Percentiles rank a stretch among this genome's conserved stretches.
These are phyloP conservation scores for Melampsora americana DNA, from an alignment of 1,284 basidiomycete genomes.

Conservation along the genomic window DNA sequence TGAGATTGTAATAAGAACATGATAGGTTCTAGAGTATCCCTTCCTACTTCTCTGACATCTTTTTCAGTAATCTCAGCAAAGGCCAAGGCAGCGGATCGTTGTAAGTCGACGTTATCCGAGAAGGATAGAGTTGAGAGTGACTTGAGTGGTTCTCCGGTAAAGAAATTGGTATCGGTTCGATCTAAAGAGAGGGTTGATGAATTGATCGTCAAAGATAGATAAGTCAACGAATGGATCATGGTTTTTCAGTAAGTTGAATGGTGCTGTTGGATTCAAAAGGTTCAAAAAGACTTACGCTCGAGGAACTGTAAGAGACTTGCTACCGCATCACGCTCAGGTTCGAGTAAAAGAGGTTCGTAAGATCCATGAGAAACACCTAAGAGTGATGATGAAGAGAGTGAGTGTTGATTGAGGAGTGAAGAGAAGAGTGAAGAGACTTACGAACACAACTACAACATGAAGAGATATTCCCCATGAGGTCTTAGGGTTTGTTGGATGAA, in stretches of 20 bases:
- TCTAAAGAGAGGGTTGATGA: constrained; percentile 46
- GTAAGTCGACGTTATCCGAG: constrained; percentile 98
- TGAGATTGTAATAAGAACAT: constrained; percentile 95
- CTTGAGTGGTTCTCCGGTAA: constrained; percentile 78
- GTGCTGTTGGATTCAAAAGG: not conserved
- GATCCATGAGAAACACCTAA: constrained; percentile 47
- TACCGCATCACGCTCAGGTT: constrained; percentile 97
- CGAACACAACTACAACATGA: constrained; percentile 33
- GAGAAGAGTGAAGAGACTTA: constrained; percentile 21
- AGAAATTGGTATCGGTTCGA: constrained; percentile 55
- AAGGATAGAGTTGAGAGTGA: constrained; percentile 96
- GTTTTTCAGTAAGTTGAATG: constrained; percentile 6
- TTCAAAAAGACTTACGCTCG: constrained; percentile 70
- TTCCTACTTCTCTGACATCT: constrained; percentile 92
- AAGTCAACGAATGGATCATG: not conserved
- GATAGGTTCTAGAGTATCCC: constrained; percentile 97
- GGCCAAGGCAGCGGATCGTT: constrained; percentile 93
- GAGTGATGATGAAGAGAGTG: constrained; percentile 41
- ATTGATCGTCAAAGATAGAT: constrained; percentile 4
- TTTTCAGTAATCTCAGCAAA: constrained; percentile 99
- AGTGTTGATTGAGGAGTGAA: not conserved
- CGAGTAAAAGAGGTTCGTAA: constrained; percentile 81
- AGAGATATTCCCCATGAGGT: constrained; percentile 21
- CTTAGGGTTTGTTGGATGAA: not conserved
- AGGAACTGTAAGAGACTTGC: constrained; percentile 96